A percentile compares a stretch with the other conserved stretches of the same genome.
These are phyloP conservation scores for Pyronema omphalodes DNA, from an alignment of 495 filamentous ascomycete species.

Conservation along the genomic window DNA sequence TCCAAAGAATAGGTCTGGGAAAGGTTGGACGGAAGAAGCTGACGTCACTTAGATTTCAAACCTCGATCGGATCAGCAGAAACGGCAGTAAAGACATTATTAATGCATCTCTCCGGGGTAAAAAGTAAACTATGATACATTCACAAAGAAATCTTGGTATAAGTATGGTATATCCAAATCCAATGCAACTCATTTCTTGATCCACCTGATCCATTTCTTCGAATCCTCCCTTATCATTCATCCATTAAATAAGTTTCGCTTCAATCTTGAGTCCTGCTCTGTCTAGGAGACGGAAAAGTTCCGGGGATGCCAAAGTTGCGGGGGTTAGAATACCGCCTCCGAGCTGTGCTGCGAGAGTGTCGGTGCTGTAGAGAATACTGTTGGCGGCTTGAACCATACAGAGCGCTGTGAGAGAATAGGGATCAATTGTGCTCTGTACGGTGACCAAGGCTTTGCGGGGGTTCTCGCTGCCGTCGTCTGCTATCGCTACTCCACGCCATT, in stretches of 20 bases:
- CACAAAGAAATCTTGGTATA: too few relatives aligned
- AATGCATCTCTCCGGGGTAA: neutral
- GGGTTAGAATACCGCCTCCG: conserved; percentile 18
- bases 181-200: too few relatives aligned
- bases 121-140: neutral
- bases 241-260: conserved; percentile 16
- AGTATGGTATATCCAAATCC: too few relatives aligned
- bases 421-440: conserved; percentile 13
- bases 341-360: conserved; percentile 12
- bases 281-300: conserved; percentile 18
- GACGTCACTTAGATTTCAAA: conserved; percentile 15
- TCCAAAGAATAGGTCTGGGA: neutral
- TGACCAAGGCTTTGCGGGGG: conserved; percentile 15
- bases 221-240: too few relatives aligned
- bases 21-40: neutral
- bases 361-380: conserved; percentile 14
- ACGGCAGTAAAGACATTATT: conserved; percentile 6
- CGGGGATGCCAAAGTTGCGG: conserved; percentile 14
- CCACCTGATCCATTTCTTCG: too few relatives aligned
- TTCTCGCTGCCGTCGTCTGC: conserved; percentile 21
- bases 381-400: conserved; percentile 16
- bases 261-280: conserved; percentile 17
- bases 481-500: conserved; percentile 20
- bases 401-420: conserved; percentile 15
- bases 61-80: conserved; percentile 18